Conservation (phyloP, 2,329 filamentous ascomycete species). For the Penicillium sp. region DNA sequence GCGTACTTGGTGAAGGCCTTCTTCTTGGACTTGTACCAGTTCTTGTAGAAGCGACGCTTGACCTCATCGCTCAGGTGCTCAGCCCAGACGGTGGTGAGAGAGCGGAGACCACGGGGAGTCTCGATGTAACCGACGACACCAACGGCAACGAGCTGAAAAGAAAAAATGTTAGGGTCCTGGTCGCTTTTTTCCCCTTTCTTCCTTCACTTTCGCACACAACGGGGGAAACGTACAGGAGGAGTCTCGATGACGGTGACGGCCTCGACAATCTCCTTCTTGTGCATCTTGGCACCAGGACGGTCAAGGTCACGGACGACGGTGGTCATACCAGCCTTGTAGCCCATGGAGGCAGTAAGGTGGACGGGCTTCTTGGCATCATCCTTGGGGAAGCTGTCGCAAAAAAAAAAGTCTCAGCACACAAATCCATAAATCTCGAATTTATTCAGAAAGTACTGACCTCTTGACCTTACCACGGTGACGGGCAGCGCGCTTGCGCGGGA, state of each 20-base stretch:
- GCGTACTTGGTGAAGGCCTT: constrained; percentile 99
- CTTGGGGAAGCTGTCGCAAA: constrained; percentile 82
- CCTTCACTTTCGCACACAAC: background rate
- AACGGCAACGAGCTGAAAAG: constrained; percentile 91
- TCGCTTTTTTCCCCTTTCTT: constrained; percentile 6
- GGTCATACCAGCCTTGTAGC: constrained; percentile 99
- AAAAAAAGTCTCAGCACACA: constrained; percentile 29
- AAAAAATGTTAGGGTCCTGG: constrained; percentile 11
- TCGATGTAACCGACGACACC: constrained; percentile 99
- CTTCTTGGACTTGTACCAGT: constrained; percentile 99
- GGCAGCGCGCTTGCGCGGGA: constrained; percentile 88
- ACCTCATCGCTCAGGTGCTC: constrained; percentile 98
- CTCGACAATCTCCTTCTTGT: constrained; percentile 98
- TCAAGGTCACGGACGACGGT: constrained; percentile 99
- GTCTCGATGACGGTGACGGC: constrained; percentile 85
- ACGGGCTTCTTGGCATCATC: constrained; percentile 99
- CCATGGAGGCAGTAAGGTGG: constrained; percentile 96
- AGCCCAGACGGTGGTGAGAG: constrained; percentile 98
- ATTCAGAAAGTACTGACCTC: constrained; percentile 62
- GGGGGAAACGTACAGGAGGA: constrained; percentile 73
- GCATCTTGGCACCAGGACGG: constrained; percentile 97
- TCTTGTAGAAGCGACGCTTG: constrained; percentile 99
- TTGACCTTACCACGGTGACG: constrained; percentile 97
- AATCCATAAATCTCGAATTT: constrained; percentile 12
- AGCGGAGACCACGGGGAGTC: constrained; percentile 98